Percentiles rank a stretch among this genome's conserved stretches.
These are phyloP conservation scores for Ceriops decandra DNA, from an alignment of 345 rosid genomes.

Conservation along the genomic window DNA sequence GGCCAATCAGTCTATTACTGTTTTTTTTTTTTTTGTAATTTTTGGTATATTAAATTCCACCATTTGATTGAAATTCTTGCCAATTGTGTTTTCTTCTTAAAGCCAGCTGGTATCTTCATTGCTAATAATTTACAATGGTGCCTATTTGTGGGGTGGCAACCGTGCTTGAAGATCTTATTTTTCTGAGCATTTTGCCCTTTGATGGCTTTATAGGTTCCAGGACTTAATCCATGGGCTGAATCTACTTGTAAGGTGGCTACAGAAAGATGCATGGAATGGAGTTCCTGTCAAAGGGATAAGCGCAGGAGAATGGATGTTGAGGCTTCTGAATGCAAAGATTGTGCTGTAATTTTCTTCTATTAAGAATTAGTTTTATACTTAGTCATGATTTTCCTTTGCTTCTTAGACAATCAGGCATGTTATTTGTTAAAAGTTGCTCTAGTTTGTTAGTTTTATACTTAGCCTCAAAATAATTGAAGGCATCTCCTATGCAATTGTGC, in stretches of 20 bases:
- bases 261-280: slow-evolving; percentile 27
- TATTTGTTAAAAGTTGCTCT: too few species aligned
- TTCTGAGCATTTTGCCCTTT: not conserved
- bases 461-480: not conserved
- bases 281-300: slow-evolving; percentile 60
- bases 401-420: too few species aligned
- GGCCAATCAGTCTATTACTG: too few species aligned
- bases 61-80: too few species aligned
- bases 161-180: not conserved
- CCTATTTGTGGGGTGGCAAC: not conserved
- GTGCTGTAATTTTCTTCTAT: slow-evolving; percentile 25
- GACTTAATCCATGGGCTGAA: slow-evolving; percentile 76
- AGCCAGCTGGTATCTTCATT: too few species aligned
- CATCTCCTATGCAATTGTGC: not conserved
- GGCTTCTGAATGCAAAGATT: slow-evolving; percentile 42
- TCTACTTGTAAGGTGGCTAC: slow-evolving; percentile 31
- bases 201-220: slow-evolving; percentile 56
- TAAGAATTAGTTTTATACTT: not conserved
- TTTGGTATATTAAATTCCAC: too few species aligned
- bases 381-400: too few species aligned
- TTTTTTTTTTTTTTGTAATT: too few species aligned
- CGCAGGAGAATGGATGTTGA: slow-evolving; percentile 63
- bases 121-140: too few species aligned
- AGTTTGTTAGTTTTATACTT: too few species aligned
- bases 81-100: too few species aligned